Percentiles rank a stretch among this genome's conserved stretches.
Evolutionary conservation across 768 basidiomycete species (phyloP).

Genomic region (Sutorius australiensis): DNA sequence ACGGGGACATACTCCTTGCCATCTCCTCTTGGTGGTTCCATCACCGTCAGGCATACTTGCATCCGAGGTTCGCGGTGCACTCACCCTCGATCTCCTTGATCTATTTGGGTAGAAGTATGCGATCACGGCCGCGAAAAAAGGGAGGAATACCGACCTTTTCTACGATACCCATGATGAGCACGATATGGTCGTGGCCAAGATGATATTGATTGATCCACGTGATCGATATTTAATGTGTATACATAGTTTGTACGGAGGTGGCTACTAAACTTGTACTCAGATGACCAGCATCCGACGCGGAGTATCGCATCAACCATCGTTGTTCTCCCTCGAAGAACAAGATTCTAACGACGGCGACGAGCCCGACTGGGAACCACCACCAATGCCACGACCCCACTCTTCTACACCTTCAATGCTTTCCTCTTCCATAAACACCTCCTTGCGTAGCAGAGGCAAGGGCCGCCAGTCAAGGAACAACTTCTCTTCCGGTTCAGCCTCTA

Average conservation of each 20-base stretch:
- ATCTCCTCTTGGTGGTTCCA: slow-evolving; percentile 73
- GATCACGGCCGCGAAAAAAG: background rate
- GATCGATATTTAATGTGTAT: background rate
- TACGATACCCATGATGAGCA: slow-evolving; percentile 76
- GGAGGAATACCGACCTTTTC: slow-evolving; percentile 67
- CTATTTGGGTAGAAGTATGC: slow-evolving; percentile 36
- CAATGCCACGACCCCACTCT: slow-evolving; percentile 26
- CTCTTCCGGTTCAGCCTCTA: slow-evolving; percentile 27
- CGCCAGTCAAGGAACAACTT: slow-evolving; percentile 29
- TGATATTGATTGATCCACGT: slow-evolving; percentile 4
- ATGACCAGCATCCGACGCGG: slow-evolving; percentile 26
- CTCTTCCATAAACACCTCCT: slow-evolving; percentile 28
- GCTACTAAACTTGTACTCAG: background rate
- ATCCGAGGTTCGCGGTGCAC: slow-evolving; percentile 22
- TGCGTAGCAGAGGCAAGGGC: slow-evolving; percentile 32
- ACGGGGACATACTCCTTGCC: slow-evolving; percentile 79
- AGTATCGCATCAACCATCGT: slow-evolving; percentile 54
- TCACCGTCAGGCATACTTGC: slow-evolving; percentile 8
- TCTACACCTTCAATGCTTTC: slow-evolving; percentile 23
- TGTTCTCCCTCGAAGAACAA: slow-evolving; percentile 62
- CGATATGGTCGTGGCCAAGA: background rate
- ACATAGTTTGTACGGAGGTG: background rate
- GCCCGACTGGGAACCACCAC: slow-evolving; percentile 41
- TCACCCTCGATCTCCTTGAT: slow-evolving; percentile 95
- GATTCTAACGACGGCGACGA: slow-evolving; percentile 46